These are phyloP conservation scores for Coriolopsis trogii DNA, from an alignment of 1,284 basidiomycete genomes.

Conservation along the genomic window DNA sequence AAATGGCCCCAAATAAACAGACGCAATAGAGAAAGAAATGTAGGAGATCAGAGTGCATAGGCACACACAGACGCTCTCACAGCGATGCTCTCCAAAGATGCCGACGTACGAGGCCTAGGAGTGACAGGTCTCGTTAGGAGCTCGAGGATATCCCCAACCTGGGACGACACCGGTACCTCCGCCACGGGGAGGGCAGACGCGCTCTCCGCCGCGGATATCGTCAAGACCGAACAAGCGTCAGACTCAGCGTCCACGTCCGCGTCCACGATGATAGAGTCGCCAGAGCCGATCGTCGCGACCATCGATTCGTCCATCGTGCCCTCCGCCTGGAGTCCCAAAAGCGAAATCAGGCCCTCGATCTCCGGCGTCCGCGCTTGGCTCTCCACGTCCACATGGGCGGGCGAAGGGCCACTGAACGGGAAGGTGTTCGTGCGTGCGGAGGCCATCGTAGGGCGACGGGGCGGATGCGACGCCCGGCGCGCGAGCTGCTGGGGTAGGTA, in stretches of 20 bases:
- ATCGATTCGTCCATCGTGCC: no score
- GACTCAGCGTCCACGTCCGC: no score
- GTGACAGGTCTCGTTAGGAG: not conserved
- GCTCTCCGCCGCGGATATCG: not conserved
- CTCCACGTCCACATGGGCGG: not conserved
- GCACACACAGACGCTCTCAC: not conserved
- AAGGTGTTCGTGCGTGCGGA: slow-evolving; percentile 2
- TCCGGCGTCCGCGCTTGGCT: not conserved
- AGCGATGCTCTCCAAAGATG: slow-evolving; percentile 5
- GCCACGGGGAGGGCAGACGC: not conserved
- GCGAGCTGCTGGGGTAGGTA: slow-evolving; percentile 23
- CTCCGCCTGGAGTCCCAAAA: no score
- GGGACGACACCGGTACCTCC: slow-evolving; percentile 6
- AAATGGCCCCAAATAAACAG: not conserved
- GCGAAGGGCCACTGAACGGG: not conserved
- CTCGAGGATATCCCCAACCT: slow-evolving; percentile 17
- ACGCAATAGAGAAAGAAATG: not conserved
- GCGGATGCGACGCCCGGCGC: slow-evolving; percentile 7
- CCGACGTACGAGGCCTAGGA: not conserved
- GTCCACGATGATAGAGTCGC: no score
- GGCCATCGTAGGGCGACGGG: not conserved
- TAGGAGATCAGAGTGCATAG: slow-evolving; percentile 1
- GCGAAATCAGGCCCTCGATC: not conserved
- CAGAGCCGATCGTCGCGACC: no score
- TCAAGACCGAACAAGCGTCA: not conserved